phyloP scores from a whole-genome alignment of 2,329 filamentous ascomycete genomes.

The Coleophoma crateriformis region DNA sequence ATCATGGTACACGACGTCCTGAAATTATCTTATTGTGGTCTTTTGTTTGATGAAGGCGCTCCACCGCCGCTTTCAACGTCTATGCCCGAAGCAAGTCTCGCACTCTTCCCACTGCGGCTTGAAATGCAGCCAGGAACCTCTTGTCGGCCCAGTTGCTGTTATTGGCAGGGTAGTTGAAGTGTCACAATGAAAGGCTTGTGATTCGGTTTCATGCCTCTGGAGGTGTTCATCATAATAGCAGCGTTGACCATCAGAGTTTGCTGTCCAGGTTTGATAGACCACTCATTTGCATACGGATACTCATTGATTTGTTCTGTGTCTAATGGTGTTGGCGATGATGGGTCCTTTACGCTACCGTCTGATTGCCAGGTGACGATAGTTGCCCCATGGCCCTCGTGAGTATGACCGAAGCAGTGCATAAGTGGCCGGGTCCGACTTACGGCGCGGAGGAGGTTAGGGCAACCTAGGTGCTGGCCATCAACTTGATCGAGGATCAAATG shows the following conservation, averaged over 20 bases:
- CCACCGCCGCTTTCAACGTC: no score
- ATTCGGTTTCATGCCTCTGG: slow-evolving; percentile 12
- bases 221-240: slow-evolving; percentile 33
- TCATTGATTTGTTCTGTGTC: slow-evolving; percentile 30
- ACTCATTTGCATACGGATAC: slow-evolving; percentile 27
- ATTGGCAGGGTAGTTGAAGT: slow-evolving; percentile 8
- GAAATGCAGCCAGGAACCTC: no score
- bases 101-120: no score
- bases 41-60: no score
- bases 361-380: slow-evolving; percentile 44
- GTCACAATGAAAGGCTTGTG: slow-evolving; percentile 16
- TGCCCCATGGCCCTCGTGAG: slow-evolving; percentile 56
- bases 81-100: no score
- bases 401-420: slow-evolving; percentile 52
- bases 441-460: slow-evolving; percentile 38
- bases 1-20: no score
- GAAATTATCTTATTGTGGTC: no score
- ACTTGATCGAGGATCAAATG: slow-evolving; percentile 23
- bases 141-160: no score
- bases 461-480: slow-evolving; percentile 33
- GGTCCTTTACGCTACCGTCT: slow-evolving; percentile 19
- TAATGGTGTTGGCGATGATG: slow-evolving; percentile 23
- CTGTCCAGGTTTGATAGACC: slow-evolving; percentile 27
- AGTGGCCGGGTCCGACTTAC: slow-evolving; percentile 36
- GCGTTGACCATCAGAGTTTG: slow-evolving; percentile 59